phyloP scores from a whole-genome alignment of 2,329 filamentous ascomycete genomes.

The Exophiala viscosa region DNA sequence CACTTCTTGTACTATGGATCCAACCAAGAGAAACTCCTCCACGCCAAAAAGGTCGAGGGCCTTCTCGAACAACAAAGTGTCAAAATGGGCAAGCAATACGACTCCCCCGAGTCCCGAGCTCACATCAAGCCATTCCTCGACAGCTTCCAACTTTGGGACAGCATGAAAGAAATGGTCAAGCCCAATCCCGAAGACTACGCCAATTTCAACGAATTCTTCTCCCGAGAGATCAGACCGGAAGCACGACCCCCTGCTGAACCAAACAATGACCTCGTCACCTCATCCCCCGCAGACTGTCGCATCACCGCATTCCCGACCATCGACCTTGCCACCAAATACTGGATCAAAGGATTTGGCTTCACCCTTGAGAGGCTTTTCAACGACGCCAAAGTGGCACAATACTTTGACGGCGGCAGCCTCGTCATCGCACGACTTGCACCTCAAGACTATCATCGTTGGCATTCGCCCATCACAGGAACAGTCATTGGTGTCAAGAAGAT shows the following conservation, averaged over 20 bases:
- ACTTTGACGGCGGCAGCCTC: constrained; percentile 37
- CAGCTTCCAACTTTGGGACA: constrained; percentile 35
- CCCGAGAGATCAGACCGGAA: constrained; percentile 33
- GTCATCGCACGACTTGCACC: constrained; percentile 41
- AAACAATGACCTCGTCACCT: constrained; percentile 30
- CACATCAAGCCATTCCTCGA: constrained; percentile 43
- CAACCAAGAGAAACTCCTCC: constrained; percentile 37
- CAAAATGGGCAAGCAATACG: constrained; percentile 43
- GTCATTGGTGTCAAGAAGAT: constrained; percentile 37
- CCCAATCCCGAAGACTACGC: constrained; percentile 38
- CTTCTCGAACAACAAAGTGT: constrained; percentile 37
- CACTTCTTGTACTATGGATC: constrained; percentile 44
- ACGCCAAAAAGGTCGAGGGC: constrained; percentile 34
- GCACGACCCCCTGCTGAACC: constrained; percentile 39
- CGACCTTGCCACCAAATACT: constrained; percentile 39
- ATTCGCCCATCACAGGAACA: constrained; percentile 35
- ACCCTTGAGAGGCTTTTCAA: constrained; percentile 33
- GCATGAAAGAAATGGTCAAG: constrained; percentile 35
- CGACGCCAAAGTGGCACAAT: constrained; percentile 29
- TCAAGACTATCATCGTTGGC: constrained; percentile 44
- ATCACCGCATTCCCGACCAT: constrained; percentile 38
- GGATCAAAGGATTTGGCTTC: constrained; percentile 44
- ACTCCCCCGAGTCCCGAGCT: constrained; percentile 34
- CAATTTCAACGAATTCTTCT: constrained; percentile 46
- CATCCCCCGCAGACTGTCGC: constrained; percentile 42